Evolutionary conservation across 495 filamentous ascomycete genomes (phyloP).

Genomic region (Penicillium canescens): DNA sequence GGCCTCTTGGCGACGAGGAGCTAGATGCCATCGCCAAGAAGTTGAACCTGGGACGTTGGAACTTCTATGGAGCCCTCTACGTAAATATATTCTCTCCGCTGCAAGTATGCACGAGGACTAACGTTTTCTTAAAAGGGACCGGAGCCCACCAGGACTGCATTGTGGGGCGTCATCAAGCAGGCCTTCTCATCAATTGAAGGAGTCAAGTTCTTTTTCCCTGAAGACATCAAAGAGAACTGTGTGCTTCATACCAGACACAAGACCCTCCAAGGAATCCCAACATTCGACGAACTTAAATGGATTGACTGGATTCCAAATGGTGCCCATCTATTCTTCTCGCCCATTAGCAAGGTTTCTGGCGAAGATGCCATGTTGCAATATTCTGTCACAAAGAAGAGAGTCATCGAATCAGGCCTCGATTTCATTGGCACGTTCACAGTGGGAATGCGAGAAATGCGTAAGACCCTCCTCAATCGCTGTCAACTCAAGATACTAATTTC

Average conservation of each 20-base stretch:
- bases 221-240: conserved; percentile 33
- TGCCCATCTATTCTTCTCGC: conserved; percentile 56
- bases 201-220: conserved; percentile 44
- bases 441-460: conserved; percentile 53
- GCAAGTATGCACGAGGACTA: too few relatives aligned
- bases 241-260: conserved; percentile 37
- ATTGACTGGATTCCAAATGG: conserved; percentile 58
- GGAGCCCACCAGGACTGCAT: conserved; percentile 36
- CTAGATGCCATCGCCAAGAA: conserved; percentile 37
- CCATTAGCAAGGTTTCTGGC: conserved; percentile 53
- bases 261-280: conserved; percentile 46
- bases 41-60: conserved; percentile 48
- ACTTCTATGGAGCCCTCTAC: conserved; percentile 57
- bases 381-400: conserved; percentile 37
- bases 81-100: conserved; percentile 6
- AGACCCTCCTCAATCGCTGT: too few relatives aligned
- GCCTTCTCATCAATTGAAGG: conserved; percentile 46
- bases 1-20: conserved; percentile 38
- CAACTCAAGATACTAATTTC: too few relatives aligned
- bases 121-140: too few relatives aligned
- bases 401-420: conserved; percentile 46
- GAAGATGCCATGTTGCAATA: conserved; percentile 48
- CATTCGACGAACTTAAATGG: conserved; percentile 54
- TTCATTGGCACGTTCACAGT: conserved; percentile 52
- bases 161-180: conserved; percentile 45